Evolutionary conservation across 805 yeast species (phyloP).

Genomic region (Brettanomyces nanus): DNA sequence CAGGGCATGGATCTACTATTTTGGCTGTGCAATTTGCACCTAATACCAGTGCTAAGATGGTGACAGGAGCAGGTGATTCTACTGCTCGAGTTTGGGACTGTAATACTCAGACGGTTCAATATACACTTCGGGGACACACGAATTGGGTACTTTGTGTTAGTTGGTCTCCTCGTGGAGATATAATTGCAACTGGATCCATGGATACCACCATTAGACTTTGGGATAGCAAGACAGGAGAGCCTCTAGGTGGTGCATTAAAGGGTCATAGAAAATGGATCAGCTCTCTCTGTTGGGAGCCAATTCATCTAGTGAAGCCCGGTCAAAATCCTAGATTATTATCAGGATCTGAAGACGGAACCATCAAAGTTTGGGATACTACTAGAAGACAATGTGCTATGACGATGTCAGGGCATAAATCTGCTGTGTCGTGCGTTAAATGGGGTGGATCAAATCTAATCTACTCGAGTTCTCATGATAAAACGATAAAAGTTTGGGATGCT

Average conservation of each 20-base stretch:
- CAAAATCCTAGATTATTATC: constrained; percentile 66
- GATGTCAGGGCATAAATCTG: constrained; percentile 77
- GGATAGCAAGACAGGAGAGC: constrained; percentile 70
- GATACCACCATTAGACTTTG: constrained; percentile 83
- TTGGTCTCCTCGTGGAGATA: constrained; percentile 87
- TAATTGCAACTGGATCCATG: constrained; percentile 94
- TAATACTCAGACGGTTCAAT: constrained; percentile 84
- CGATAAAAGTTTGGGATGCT: constrained; percentile 88
- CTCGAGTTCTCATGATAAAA: constrained; percentile 92
- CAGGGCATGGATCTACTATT: constrained; percentile 94
- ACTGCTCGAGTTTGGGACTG: constrained; percentile 98
- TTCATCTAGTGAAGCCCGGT: constrained; percentile 67
- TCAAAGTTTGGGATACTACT: constrained; percentile 82
- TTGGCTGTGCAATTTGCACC: constrained; percentile 93
- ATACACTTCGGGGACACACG: constrained; percentile 73
- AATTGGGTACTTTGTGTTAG: constrained; percentile 92
- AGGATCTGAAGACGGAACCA: constrained; percentile 86
- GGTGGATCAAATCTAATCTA: constrained; percentile 81
- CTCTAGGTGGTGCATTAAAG: constrained; percentile 60
- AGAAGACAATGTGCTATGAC: constrained; percentile 59
- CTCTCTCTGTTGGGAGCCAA: constrained; percentile 88
- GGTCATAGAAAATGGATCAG: constrained; percentile 93
- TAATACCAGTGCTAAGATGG: constrained; percentile 72
- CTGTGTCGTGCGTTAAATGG: constrained; percentile 97
- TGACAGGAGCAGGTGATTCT: constrained; percentile 93